A percentile compares a stretch with the other conserved stretches of the same genome.
Conservation (phyloP, 495 filamentous ascomycete species). For the Pyronema domesticum region DNA sequence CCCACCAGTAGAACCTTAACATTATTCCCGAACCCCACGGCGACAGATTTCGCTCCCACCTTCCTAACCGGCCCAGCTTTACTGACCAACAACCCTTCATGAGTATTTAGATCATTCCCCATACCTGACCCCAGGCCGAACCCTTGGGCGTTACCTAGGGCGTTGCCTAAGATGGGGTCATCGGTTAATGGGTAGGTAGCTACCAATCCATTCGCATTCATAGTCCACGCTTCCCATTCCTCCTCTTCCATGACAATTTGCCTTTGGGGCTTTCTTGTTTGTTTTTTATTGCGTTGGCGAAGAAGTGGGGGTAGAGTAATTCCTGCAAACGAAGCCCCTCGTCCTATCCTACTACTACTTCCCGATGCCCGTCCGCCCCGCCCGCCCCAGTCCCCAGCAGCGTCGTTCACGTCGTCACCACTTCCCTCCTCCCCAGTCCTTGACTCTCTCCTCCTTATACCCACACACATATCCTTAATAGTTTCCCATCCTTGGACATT, state of each 20-base stretch:
- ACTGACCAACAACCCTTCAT: conserved; percentile 37
- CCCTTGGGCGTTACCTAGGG: too few species aligned
- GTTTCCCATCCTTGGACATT: conserved; percentile 30
- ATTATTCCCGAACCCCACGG: conserved; percentile 47
- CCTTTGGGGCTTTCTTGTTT: too few species aligned
- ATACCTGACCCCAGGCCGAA: too few species aligned
- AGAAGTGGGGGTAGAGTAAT: too few species aligned
- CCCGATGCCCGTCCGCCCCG: too few species aligned
- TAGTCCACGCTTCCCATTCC: conserved; percentile 50
- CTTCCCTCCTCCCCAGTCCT: conserved; percentile 15
- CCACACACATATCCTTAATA: conserved; percentile 8
- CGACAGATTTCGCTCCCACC: conserved; percentile 40
- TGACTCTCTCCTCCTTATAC: background rate
- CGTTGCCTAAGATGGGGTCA: conserved; percentile 3
- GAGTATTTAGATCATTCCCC: conserved; percentile 4
- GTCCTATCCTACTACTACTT: too few species aligned
- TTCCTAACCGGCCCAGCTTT: conserved; percentile 40
- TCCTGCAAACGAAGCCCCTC: too few species aligned
- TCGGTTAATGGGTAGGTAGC: conserved; percentile 24
- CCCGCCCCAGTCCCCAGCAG: too few species aligned
- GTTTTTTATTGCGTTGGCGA: too few species aligned
- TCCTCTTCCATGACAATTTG: conserved; percentile 20
- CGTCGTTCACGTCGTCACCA: conserved; percentile 9
- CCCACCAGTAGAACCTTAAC: conserved; percentile 48
- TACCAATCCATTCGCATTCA: conserved; percentile 33